Evolutionary conservation across 176 grass and related monocot species (phyloP).

Genomic region (Bolboschoenus planiculmis): DNA sequence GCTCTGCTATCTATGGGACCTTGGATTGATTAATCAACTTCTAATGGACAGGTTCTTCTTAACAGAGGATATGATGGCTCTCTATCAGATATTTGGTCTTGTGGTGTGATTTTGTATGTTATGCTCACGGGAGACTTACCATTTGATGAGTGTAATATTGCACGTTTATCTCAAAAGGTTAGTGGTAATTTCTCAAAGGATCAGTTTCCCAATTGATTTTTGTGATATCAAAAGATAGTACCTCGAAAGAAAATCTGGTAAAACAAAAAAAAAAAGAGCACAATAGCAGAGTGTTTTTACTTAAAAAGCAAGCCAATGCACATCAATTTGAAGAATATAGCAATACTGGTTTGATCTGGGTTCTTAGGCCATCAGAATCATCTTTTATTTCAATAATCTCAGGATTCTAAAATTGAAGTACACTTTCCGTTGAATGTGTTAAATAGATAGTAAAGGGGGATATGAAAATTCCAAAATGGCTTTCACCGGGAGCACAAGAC

Average conservation of each 20-base stretch:
- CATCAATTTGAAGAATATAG: background rate
- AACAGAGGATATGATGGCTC: conserved; percentile 92
- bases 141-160: conserved; percentile 69
- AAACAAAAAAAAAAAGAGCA: background rate
- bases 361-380: background rate
- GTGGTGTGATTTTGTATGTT: conserved; percentile 83
- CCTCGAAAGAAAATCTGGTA: background rate
- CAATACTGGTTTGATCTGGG: background rate
- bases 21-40: background rate
- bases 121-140: conserved; percentile 83
- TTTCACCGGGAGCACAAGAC: conserved; percentile 61
- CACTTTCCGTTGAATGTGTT: conserved; percentile 2
- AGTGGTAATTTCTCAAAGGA: background rate
- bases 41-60: conserved; percentile 55
- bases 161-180: conserved; percentile 76
- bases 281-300: background rate
- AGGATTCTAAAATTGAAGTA: background rate
- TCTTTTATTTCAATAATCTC: background rate
- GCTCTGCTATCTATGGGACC: background rate
- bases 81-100: conserved; percentile 85
- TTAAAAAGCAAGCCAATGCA: background rate
- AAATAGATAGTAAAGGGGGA: conserved; percentile 65
- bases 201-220: background rate
- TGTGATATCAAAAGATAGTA: background rate
- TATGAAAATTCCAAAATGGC: conserved; percentile 78